phyloP scores from a whole-genome alignment of 169 alveolate genomes.

The Plasmodium malariae region DNA sequence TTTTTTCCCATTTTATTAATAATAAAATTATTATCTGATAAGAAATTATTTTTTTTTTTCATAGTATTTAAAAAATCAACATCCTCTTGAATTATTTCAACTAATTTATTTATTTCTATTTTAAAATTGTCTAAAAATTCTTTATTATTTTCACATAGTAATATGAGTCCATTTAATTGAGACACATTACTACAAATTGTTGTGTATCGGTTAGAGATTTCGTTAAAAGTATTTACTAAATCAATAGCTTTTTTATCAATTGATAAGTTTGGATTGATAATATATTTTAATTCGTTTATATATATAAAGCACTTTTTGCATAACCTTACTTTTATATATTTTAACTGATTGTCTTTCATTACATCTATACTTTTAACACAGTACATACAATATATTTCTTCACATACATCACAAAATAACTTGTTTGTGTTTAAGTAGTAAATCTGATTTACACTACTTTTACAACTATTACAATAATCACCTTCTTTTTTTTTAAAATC shows the following conservation, averaged over 20 bases:
- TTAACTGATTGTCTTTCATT: constrained; percentile 53
- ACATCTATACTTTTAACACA: constrained; percentile 55
- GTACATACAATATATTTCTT: constrained; percentile 48
- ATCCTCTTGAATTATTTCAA: constrained; percentile 34
- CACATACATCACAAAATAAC: constrained; percentile 57
- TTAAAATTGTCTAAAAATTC: constrained; percentile 60
- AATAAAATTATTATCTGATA: constrained; percentile 32
- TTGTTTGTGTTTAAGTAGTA: constrained; percentile 31
- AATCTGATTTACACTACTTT: constrained; percentile 24
- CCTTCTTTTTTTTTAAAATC: constrained; percentile 47
- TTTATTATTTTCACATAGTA: constrained; percentile 66
- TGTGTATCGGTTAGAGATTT: constrained; percentile 58
- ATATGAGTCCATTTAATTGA: constrained; percentile 58
- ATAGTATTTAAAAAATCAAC: constrained; percentile 32
- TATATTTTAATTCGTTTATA: constrained; percentile 71
- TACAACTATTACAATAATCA: constrained; percentile 40
- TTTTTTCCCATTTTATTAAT: constrained; percentile 61
- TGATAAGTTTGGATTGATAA: constrained; percentile 59
- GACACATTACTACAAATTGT: constrained; percentile 55
- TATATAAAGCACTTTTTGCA: constrained; percentile 64
- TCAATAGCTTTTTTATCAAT: constrained; percentile 64
- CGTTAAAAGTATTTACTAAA: constrained; percentile 42
- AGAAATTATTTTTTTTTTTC: constrained; percentile 48
- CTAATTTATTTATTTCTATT: constrained; percentile 32
- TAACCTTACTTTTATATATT: constrained; percentile 66